phyloP scores from a whole-genome alignment of 106 monocot species.

The Phalaenopsis aphrodite region DNA sequence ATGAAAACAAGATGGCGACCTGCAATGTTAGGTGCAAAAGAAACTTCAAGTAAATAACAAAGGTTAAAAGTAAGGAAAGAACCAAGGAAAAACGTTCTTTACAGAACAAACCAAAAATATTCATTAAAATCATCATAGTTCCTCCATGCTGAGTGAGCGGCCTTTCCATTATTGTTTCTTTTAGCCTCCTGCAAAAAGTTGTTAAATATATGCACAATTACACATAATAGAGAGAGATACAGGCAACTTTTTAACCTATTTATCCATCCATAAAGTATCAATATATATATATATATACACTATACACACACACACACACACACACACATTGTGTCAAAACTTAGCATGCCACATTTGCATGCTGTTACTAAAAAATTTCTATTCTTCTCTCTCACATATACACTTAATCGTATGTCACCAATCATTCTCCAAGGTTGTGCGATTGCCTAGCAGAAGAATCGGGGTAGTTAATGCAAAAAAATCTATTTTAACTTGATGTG shows the following conservation, averaged over 20 bases:
- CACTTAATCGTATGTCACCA: too few relatives aligned
- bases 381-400: too few relatives aligned
- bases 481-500: too few relatives aligned
- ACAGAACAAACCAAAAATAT: constrained; percentile 77
- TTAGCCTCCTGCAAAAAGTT: constrained; percentile 48
- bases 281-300: background rate
- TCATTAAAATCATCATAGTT: constrained; percentile 99
- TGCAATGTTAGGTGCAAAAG: constrained; percentile 10
- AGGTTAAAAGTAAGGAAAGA: background rate
- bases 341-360: background rate
- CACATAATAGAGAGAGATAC: background rate
- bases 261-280: background rate
- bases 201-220: background rate
- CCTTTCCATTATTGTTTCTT: constrained; percentile 72
- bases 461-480: too few relatives aligned
- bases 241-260: background rate
- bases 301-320: background rate
- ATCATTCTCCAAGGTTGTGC: too few relatives aligned
- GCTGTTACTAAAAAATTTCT: background rate
- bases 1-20: constrained; percentile 80
- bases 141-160: constrained; percentile 91
- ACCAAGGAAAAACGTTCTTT: background rate
- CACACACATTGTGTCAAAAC: background rate
- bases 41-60: background rate
- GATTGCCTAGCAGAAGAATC: too few relatives aligned